Conservation (phyloP, 495 filamentous ascomycete species). For the Parmelia sp. region DNA sequence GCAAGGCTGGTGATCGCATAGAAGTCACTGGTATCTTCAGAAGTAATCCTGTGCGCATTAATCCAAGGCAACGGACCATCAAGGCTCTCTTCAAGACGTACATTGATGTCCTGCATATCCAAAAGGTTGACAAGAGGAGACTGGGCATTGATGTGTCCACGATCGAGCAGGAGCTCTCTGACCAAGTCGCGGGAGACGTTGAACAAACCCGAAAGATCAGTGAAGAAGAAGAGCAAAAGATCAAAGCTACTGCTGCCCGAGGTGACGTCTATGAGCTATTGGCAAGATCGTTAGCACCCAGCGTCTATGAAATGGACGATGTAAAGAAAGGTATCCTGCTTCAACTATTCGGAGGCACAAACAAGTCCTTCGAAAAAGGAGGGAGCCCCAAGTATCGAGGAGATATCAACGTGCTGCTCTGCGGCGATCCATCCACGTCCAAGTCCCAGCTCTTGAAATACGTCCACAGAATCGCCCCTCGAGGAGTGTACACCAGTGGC, state of each 20-base stretch:
- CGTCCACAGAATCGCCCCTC: slow-evolving; percentile 93
- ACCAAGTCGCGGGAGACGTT: slow-evolving; percentile 64
- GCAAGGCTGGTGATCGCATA: slow-evolving; percentile 94
- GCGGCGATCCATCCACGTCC: slow-evolving; percentile 91
- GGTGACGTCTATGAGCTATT: slow-evolving; percentile 92
- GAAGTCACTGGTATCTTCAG: slow-evolving; percentile 97
- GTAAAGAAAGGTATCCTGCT: slow-evolving; percentile 97
- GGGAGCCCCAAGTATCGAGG: slow-evolving; percentile 92
- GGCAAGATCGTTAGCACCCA: slow-evolving; percentile 84
- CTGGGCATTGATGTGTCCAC: slow-evolving; percentile 89
- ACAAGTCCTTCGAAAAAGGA: slow-evolving; percentile 95
- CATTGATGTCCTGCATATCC: slow-evolving; percentile 88
- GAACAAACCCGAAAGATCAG: slow-evolving; percentile 76
- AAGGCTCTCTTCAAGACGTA: slow-evolving; percentile 98
- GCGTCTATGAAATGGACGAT: slow-evolving; percentile 96
- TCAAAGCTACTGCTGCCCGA: slow-evolving; percentile 71
- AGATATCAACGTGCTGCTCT: slow-evolving; percentile 94
- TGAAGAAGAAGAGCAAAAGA: slow-evolving; percentile 89
- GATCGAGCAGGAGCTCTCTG: slow-evolving; percentile 74
- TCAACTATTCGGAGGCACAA: slow-evolving; percentile 96
- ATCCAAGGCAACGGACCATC: slow-evolving; percentile 83
- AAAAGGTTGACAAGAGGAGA: slow-evolving; percentile 91
- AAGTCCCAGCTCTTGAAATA: slow-evolving; percentile 94
- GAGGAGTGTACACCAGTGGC: slow-evolving; percentile 94
- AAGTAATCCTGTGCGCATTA: slow-evolving; percentile 89